These are phyloP conservation scores for Botryotinia calthae DNA, from an alignment of 2,329 filamentous ascomycete genomes.

Conservation along the genomic window DNA sequence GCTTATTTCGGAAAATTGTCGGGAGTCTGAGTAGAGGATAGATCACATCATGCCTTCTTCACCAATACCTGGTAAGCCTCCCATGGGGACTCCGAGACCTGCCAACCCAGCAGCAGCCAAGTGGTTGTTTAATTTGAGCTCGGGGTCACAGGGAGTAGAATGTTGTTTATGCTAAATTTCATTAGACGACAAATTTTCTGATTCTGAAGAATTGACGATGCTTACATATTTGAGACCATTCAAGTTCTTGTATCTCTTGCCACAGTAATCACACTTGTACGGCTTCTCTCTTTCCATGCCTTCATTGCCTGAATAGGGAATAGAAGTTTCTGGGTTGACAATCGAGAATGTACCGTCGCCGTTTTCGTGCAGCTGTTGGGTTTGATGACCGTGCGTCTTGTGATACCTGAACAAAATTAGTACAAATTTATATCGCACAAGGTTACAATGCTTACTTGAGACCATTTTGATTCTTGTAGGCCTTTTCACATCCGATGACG, in stretches of 20 bases:
- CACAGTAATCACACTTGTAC: conserved; percentile 93
- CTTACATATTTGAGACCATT: conserved; percentile 94
- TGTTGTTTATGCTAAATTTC: conserved; percentile 66
- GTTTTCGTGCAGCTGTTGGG: conserved; percentile 94
- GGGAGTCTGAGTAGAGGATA: neutral
- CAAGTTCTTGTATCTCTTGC: conserved; percentile 98
- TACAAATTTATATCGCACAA: conserved; percentile 17
- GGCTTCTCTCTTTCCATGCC: conserved; percentile 99
- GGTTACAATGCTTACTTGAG: conserved; percentile 68
- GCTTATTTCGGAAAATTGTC: conserved; percentile 12
- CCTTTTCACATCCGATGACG: conserved; percentile 97
- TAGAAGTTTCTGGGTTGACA: conserved; percentile 90
- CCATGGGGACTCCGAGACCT: conserved; percentile 35
- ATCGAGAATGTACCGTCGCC: conserved; percentile 97
- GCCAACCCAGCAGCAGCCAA: conserved; percentile 37
- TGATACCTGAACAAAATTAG: conserved; percentile 52
- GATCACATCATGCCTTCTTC: conserved; percentile 47
- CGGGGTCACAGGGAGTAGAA: conserved; percentile 85
- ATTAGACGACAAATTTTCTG: conserved; percentile 39
- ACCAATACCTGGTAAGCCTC: conserved; percentile 54
- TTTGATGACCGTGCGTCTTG: conserved; percentile 88
- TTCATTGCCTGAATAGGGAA: conserved; percentile 90
- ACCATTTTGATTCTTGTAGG: conserved; percentile 99
- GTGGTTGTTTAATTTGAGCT: conserved; percentile 54
- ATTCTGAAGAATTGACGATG: conserved; percentile 23